phyloP scores from a whole-genome alignment of 2,329 filamentous ascomycete species.

The Bipolaris zeicola region DNA sequence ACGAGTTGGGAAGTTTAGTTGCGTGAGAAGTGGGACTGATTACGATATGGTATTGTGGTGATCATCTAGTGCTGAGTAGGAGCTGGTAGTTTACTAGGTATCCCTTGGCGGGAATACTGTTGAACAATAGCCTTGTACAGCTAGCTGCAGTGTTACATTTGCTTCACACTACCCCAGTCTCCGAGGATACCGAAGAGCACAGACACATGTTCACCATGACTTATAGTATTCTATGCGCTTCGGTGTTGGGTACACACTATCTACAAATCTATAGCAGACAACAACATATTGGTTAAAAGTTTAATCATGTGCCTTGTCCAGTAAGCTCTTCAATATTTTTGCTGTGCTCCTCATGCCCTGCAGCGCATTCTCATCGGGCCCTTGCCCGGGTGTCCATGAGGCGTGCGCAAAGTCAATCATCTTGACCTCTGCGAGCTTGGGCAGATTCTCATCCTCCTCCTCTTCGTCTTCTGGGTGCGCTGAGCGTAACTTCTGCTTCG shows the following conservation, averaged over 20 bases:
- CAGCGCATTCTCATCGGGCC: slow-evolving; percentile 84
- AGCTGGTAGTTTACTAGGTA: background rate
- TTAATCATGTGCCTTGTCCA: slow-evolving; percentile 37
- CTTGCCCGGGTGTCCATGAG: slow-evolving; percentile 77
- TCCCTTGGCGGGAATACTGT: background rate
- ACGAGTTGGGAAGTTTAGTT: too few relatives aligned
- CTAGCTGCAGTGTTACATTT: background rate
- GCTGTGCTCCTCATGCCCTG: slow-evolving; percentile 73
- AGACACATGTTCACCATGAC: background rate
- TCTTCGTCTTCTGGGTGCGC: slow-evolving; percentile 45
- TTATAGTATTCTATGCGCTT: background rate
- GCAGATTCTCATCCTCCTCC: slow-evolving; percentile 54
- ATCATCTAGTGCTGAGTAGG: too few relatives aligned
- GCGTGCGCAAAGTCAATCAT: slow-evolving; percentile 98
- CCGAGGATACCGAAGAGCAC: background rate
- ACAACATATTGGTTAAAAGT: background rate
- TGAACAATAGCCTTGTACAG: background rate
- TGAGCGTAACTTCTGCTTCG: slow-evolving; percentile 37
- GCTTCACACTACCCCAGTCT: background rate
- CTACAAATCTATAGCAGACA: background rate
- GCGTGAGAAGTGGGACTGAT: too few relatives aligned
- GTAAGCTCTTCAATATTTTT: slow-evolving; percentile 71
- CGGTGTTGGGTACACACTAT: background rate
- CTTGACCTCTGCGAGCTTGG: slow-evolving; percentile 77
- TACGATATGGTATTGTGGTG: too few relatives aligned